Percentiles rank a stretch among this genome's conserved stretches.
These are phyloP conservation scores for Hanseniaspora guilliermondii DNA, from an alignment of 805 yeast species.

Conservation along the genomic window DNA sequence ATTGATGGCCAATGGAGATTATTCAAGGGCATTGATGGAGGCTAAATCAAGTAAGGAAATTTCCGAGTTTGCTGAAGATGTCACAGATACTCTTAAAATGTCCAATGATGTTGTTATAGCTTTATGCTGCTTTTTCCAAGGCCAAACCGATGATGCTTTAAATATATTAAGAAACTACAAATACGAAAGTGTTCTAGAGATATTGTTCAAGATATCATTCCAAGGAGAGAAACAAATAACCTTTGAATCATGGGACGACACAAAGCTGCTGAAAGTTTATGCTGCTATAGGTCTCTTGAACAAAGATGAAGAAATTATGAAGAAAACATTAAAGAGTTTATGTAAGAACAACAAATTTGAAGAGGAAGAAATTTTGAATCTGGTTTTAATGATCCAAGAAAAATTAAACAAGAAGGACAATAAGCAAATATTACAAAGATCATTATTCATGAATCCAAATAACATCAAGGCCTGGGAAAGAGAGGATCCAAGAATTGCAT, in stretches of 20 bases:
- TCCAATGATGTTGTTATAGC: constrained; percentile 67
- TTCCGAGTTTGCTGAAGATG: constrained; percentile 26
- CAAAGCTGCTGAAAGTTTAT: constrained; percentile 4
- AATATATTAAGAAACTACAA: constrained; percentile 44
- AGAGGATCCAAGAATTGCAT: constrained; percentile 44
- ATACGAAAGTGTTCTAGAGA: constrained; percentile 52
- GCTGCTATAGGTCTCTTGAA: constrained; percentile 49
- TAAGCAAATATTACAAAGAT: constrained; percentile 44
- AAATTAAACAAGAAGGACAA: constrained; percentile 26
- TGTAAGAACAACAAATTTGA: constrained; percentile 46
- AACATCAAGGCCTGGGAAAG: constrained; percentile 57
- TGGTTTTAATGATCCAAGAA: constrained; percentile 30
- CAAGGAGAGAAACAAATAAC: constrained; percentile 47
- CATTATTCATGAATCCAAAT: constrained; percentile 63
- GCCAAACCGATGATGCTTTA: constrained; percentile 53
- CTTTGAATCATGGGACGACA: constrained; percentile 7
- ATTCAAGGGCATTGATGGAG: constrained; percentile 45
- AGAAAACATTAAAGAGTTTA: constrained; percentile 47
- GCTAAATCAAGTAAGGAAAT: constrained; percentile 46
- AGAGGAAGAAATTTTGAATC: constrained; percentile 40
- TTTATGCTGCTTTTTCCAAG: constrained; percentile 49
- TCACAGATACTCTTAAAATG: constrained; percentile 29
- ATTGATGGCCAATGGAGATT: constrained; percentile 47
- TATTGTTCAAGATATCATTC: constrained; percentile 69
- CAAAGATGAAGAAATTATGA: constrained; percentile 34